phyloP scores from a whole-genome alignment of 225 moss, liverwort and hornwort species.

The Anthoceros angustus region DNA sequence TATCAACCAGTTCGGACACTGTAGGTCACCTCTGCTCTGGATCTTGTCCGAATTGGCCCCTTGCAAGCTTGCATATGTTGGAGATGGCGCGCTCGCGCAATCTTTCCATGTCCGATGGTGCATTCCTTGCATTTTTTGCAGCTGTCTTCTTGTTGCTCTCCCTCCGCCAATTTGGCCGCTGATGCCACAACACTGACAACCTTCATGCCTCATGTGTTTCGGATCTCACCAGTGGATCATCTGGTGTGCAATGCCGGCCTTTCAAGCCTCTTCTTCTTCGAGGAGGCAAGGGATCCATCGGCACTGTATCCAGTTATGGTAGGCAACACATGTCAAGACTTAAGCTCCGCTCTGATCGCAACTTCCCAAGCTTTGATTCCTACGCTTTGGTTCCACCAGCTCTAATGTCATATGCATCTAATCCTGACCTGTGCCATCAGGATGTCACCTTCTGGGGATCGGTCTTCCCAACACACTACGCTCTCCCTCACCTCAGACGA shows the following conservation, averaged over 20 bases:
- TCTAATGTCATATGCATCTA: neutral
- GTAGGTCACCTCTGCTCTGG: slow-evolving; percentile 14
- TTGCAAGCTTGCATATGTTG: too few relatives aligned
- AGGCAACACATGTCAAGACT: neutral
- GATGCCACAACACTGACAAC: neutral
- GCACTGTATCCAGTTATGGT: slow-evolving; percentile 14
- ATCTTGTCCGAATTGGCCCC: neutral
- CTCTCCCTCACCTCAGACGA: slow-evolving; percentile 27
- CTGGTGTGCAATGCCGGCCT: slow-evolving; percentile 31
- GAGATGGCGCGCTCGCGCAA: neutral
- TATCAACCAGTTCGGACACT: slow-evolving; percentile 19
- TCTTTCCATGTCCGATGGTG: too few relatives aligned
- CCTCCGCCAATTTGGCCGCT: neutral
- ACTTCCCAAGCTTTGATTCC: neutral
- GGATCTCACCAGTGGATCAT: slow-evolving; percentile 27
- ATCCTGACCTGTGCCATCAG: slow-evolving; percentile 6
- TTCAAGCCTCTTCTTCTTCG: slow-evolving; percentile 27
- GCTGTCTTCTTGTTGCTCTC: neutral
- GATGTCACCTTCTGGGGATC: slow-evolving; percentile 30
- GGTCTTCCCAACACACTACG: slow-evolving; percentile 23
- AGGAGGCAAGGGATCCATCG: slow-evolving; percentile 14
- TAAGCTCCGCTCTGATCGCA: neutral
- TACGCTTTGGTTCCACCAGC: neutral
- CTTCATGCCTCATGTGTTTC: neutral
- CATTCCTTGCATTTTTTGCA: too few relatives aligned